Conservation (phyloP, 2,329 filamentous ascomycete species). For the Scedosporium minutisporum region DNA sequence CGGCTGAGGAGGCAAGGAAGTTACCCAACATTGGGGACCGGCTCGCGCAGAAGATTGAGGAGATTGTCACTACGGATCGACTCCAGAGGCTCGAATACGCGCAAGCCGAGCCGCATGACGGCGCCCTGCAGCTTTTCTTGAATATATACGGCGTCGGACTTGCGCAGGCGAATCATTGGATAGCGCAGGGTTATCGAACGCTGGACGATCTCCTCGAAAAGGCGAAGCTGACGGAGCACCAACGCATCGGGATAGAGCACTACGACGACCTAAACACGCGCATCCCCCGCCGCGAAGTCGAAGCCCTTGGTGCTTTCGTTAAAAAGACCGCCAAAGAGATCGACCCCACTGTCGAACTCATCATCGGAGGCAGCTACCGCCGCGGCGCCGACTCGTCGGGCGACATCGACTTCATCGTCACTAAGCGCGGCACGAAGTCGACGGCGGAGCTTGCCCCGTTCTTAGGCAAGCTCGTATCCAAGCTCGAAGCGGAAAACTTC, state of each 20-base stretch:
- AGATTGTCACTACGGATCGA: slow-evolving; percentile 67
- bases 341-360: slow-evolving; percentile 57
- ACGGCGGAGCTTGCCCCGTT: slow-evolving; percentile 50
- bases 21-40: slow-evolving; percentile 63
- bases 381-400: slow-evolving; percentile 65
- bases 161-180: slow-evolving; percentile 63
- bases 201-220: slow-evolving; percentile 58
- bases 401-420: slow-evolving; percentile 81
- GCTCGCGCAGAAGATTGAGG: slow-evolving; percentile 78
- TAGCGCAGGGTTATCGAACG: slow-evolving; percentile 63
- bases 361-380: slow-evolving; percentile 77
- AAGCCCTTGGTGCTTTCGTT: slow-evolving; percentile 57
- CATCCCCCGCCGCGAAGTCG: slow-evolving; percentile 70
- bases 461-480: slow-evolving; percentile 52
- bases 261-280: slow-evolving; percentile 70
- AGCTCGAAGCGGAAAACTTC: slow-evolving; percentile 52
- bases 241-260: slow-evolving; percentile 67
- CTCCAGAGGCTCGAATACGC: slow-evolving; percentile 65
- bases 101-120: slow-evolving; percentile 55
- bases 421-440: slow-evolving; percentile 47
- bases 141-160: slow-evolving; percentile 72
- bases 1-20: slow-evolving; percentile 56
- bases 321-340: slow-evolving; percentile 45
- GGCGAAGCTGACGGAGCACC: slow-evolving; percentile 57
- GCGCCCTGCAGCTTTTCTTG: slow-evolving; percentile 58